These are phyloP conservation scores for Paracorniculantispora psalliotae DNA, from an alignment of 2,329 filamentous ascomycete species.

Conservation along the genomic window DNA sequence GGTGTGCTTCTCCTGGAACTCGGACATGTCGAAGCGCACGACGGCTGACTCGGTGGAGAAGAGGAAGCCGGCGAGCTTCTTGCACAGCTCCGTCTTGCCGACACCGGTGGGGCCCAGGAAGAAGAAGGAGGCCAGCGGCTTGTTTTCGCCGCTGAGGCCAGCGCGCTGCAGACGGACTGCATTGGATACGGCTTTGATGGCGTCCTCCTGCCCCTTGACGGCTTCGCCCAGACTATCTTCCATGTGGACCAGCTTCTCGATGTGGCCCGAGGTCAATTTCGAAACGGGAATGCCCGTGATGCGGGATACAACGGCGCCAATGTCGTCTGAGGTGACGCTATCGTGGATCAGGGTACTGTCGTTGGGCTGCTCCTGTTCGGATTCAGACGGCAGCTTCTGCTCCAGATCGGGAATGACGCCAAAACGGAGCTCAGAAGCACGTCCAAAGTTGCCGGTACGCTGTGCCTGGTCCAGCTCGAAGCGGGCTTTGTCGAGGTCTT, in stretches of 20 bases:
- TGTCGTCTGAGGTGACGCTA: slow-evolving; percentile 91
- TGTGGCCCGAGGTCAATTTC: slow-evolving; percentile 88
- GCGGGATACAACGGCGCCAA: slow-evolving; percentile 83
- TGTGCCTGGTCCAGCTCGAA: slow-evolving; percentile 85
- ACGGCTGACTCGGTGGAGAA: slow-evolving; percentile 91
- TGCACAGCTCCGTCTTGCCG: slow-evolving; percentile 95
- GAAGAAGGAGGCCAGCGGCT: slow-evolving; percentile 92
- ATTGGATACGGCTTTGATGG: slow-evolving; percentile 82
- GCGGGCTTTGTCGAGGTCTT: slow-evolving; percentile 79
- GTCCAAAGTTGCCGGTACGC: slow-evolving; percentile 79
- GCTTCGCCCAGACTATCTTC: slow-evolving; percentile 80
- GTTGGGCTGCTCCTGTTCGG: slow-evolving; percentile 35
- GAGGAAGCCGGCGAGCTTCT: slow-evolving; percentile 87
- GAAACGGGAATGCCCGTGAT: slow-evolving; percentile 89
- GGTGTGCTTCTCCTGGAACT: slow-evolving; percentile 97
- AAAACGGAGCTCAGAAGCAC: slow-evolving; percentile 87
- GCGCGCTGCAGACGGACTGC: slow-evolving; percentile 92
- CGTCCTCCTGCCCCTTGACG: slow-evolving; percentile 90
- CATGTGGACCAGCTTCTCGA: slow-evolving; percentile 94
- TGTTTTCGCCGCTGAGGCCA: slow-evolving; percentile 84
- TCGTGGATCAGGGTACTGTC: slow-evolving; percentile 74
- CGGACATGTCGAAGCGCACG: slow-evolving; percentile 93
- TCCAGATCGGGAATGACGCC: slow-evolving; percentile 80
- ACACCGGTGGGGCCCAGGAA: slow-evolving; percentile 96
- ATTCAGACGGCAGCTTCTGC: slow-evolving; percentile 72